phyloP scores from a whole-genome alignment of 345 rosid genomes.

The Syzygium jambos region DNA sequence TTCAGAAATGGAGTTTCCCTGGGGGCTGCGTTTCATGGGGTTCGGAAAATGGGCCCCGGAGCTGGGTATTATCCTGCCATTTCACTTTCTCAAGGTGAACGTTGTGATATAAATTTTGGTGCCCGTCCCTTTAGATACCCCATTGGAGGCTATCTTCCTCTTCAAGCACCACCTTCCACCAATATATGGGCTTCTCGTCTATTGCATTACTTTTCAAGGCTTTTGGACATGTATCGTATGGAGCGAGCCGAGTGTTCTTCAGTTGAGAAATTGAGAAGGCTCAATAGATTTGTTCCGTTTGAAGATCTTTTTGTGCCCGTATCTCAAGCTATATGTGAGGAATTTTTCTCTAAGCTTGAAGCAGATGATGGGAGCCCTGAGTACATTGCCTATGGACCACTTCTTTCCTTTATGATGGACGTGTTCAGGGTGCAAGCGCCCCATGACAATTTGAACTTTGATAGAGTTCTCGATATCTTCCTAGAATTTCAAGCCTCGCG shows the following conservation, averaged over 20 bases:
- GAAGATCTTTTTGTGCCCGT: slow-evolving; percentile 73
- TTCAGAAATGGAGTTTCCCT: slow-evolving; percentile 77
- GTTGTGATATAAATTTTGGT: slow-evolving; percentile 85
- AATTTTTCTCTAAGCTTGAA: slow-evolving; percentile 53
- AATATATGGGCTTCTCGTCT: slow-evolving; percentile 36
- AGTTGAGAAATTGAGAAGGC: slow-evolving; percentile 61
- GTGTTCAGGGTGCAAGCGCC: slow-evolving; percentile 61
- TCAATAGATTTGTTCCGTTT: slow-evolving; percentile 65
- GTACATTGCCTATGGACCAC: slow-evolving; percentile 71
- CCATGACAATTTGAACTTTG: slow-evolving; percentile 62
- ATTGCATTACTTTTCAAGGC: slow-evolving; percentile 66
- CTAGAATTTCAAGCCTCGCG: slow-evolving; percentile 53
- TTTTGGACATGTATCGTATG: slow-evolving; percentile 36
- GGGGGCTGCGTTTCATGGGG: slow-evolving; percentile 70
- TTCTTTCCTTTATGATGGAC: slow-evolving; percentile 75
- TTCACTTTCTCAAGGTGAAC: slow-evolving; percentile 90
- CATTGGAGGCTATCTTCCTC: slow-evolving; percentile 53
- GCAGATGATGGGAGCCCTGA: slow-evolving; percentile 42
- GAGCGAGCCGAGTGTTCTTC: slow-evolving; percentile 51
- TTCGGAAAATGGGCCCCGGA: slow-evolving; percentile 75
- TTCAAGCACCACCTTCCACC: slow-evolving; percentile 51
- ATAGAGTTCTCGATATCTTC: slow-evolving; percentile 58
- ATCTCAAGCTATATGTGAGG: slow-evolving; percentile 62
- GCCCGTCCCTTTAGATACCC: slow-evolving; percentile 74
- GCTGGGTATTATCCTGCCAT: slow-evolving; percentile 87